These are phyloP conservation scores for Talaromyces sp. DNA, from an alignment of 2,329 filamentous ascomycete genomes.

Conservation along the genomic window DNA sequence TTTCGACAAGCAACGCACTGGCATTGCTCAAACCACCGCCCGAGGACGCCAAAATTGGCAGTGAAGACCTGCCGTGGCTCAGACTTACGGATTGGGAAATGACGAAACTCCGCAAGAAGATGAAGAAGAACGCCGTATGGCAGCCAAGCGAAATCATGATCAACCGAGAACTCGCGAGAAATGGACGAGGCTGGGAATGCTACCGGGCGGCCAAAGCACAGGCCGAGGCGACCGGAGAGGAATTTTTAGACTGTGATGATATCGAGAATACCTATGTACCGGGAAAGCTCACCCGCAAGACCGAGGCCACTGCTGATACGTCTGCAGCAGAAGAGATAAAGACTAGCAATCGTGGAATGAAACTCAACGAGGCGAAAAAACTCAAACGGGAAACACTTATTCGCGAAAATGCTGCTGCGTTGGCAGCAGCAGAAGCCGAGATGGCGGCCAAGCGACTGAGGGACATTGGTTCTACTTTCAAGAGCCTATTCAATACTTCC, in stretches of 20 bases:
- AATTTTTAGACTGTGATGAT: conserved; percentile 54
- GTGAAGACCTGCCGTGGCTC: conserved; percentile 58
- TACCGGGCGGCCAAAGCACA: conserved; percentile 46
- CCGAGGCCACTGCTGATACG: conserved; percentile 35
- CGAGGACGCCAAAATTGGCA: conserved; percentile 54
- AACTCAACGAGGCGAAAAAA: conserved; percentile 57
- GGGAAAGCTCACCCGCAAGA: conserved; percentile 35
- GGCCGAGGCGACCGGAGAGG: conserved; percentile 46
- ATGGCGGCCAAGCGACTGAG: conserved; percentile 32
- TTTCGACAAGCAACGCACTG: conserved; percentile 58
- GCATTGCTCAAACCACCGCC: conserved; percentile 56
- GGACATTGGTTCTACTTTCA: conserved; percentile 32
- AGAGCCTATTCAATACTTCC: conserved; percentile 28
- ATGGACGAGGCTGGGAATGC: conserved; percentile 50
- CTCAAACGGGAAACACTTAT: conserved; percentile 51
- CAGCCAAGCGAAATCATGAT: conserved; percentile 64
- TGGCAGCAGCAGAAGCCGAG: conserved; percentile 32
- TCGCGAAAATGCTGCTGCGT: conserved; percentile 42
- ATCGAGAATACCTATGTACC: conserved; percentile 32
- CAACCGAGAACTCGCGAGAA: conserved; percentile 55
- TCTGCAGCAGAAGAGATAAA: conserved; percentile 42
- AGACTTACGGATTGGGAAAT: conserved; percentile 63
- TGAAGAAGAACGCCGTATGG: conserved; percentile 70
- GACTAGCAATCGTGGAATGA: conserved; percentile 55
- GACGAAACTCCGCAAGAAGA: conserved; percentile 60